Base-by-base conservation (phyloP, 2,329 filamentous ascomycete species). In the Exophiala dermatitidis region DNA sequence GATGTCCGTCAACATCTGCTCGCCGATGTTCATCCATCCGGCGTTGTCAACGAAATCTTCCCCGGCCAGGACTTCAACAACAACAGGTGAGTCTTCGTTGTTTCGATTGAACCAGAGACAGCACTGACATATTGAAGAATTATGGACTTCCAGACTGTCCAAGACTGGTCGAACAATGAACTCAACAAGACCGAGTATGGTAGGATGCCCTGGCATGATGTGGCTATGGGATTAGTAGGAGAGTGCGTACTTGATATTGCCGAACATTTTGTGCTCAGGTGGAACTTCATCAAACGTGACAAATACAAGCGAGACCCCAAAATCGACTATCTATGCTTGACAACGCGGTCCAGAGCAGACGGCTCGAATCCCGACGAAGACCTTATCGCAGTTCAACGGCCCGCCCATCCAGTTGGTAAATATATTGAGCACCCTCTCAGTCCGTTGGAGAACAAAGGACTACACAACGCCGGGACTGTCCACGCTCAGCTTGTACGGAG, bases 31-130 rank as follows among this genome's bases (percentile, higher is more conserved):
- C 90, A 97, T 67, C 91, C 91, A 0, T 83, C 85, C 41, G 88
- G 87, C 19, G 80, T 95, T 12, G 76, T 80, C 9, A 82, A 90
- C 50, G 90, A 96, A 68, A 77, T 96, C 19, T 98, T 89, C 77
- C 90, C 93, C 0, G 93, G 93, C 0, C 93, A 98, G 66, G 93
- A 98, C 65, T 97, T 94, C 75, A 97, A 97, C 71, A 97, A 97
- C 70, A 96, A 95, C 68, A 83, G 60, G 60, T 59, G 44, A 38
- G 44, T 29, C n/a, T 32, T 9, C 9, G 7, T 30, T 4, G 9
- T 3, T 36, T 9, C 5, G 19, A 8, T n/a, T 19, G 2, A 1
- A 12, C 26, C 19, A 4, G 2, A 19, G 4, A 5, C 40, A 31
- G 5, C 7, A 19, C 42, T 30, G 9, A 42, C 10, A 42, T 12